Conservation (phyloP, 352 stramenopile species). For the Pilasporangium apinafurcum region DNA sequence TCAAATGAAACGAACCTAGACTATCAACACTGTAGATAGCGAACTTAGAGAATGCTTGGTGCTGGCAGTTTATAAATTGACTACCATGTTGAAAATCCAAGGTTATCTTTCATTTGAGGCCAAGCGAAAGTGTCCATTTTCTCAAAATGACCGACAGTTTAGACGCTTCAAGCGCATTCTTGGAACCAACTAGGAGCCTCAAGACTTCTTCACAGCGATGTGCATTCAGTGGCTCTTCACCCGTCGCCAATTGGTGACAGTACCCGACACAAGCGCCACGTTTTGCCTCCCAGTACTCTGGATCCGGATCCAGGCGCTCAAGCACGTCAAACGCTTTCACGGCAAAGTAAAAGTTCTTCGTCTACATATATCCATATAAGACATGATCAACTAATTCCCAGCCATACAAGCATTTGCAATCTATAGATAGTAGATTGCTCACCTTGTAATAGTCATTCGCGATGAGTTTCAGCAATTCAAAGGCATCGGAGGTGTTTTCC, state of each 20-base stretch:
- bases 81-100: too few relatives aligned
- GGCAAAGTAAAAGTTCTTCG: constrained; percentile 49
- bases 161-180: constrained; percentile 43
- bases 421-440: not conserved
- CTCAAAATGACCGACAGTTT: constrained; percentile 31
- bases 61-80: too few relatives aligned
- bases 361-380: not conserved
- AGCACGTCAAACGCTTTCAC: constrained; percentile 74
- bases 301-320: constrained; percentile 57
- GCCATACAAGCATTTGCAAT: too few relatives aligned
- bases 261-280: constrained; percentile 58
- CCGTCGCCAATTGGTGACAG: constrained; percentile 45
- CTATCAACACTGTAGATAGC: too few relatives aligned
- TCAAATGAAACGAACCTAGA: too few relatives aligned
- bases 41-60: too few relatives aligned
- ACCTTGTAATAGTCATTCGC: constrained; percentile 64
- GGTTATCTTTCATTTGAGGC: too few relatives aligned
- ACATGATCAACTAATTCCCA: not conserved
- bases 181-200: constrained; percentile 39
- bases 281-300: constrained; percentile 75
- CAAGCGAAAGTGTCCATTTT: constrained; percentile 38
- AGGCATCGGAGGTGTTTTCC: constrained; percentile 35
- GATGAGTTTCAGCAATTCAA: constrained; percentile 52
- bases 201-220: constrained; percentile 43
- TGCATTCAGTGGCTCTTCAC: constrained; percentile 9